Evolutionary conservation across 805 yeast genomes (phyloP).

Genomic region (Nakazawaea anatomiae): DNA sequence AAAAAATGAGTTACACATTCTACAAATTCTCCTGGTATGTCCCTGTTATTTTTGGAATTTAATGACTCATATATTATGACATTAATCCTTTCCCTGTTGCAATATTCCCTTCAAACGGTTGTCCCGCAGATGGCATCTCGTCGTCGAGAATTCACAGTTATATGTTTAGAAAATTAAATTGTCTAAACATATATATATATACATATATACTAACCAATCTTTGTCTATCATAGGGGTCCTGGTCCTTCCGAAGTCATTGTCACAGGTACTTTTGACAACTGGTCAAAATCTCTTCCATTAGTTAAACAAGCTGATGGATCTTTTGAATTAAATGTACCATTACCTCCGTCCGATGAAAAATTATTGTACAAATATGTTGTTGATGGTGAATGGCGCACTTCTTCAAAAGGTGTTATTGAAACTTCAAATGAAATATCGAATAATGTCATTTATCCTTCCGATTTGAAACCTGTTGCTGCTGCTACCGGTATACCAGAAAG

Average conservation of each 20-base stretch:
- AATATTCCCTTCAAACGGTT: no score
- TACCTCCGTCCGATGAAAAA: constrained; percentile 18
- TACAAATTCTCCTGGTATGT: no score
- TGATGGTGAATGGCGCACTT: constrained; percentile 52
- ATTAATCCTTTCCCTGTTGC: no score
- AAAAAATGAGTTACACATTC: no score
- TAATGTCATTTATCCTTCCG: constrained; percentile 37
- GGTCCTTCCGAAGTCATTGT: constrained; percentile 40
- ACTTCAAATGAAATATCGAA: constrained; percentile 49
- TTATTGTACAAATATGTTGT: constrained; percentile 49
- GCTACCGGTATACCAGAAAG: constrained; percentile 43
- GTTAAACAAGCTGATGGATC: constrained; percentile 35
- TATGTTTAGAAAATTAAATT: no score
- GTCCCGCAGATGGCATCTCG: no score
- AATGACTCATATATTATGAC: no score
- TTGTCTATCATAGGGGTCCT: constrained; percentile 21
- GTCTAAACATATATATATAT: no score
- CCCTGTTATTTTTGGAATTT: no score
- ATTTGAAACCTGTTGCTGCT: constrained; percentile 28
- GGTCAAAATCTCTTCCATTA: constrained; percentile 45
- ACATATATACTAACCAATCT: neutral
- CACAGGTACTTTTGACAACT: constrained; percentile 56
- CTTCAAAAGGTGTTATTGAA: constrained; percentile 32
- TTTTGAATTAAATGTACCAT: constrained; percentile 25
- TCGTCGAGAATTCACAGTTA: no score